These are phyloP conservation scores for Vitis riparia DNA, from an alignment of 164 flowering plant species.

Conservation along the genomic window DNA sequence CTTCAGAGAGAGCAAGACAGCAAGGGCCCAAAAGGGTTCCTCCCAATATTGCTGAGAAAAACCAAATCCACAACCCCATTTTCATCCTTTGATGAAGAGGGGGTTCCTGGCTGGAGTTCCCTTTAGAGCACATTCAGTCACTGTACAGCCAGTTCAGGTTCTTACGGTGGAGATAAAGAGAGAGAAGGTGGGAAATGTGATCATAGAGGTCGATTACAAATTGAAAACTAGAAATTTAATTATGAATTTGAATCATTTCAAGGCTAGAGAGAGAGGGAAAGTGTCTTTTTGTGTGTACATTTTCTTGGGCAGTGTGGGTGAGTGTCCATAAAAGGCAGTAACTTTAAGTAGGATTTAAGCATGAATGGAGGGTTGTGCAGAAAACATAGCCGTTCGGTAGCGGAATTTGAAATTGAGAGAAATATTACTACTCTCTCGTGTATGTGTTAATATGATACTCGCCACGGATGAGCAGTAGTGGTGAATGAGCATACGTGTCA, in stretches of 20 bases:
- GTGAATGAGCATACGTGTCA: not conserved
- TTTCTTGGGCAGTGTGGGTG: slow-evolving; percentile 6
- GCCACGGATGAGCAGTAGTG: slow-evolving; percentile 3
- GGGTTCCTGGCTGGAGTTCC: not conserved
- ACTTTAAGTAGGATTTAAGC: slow-evolving; percentile 3
- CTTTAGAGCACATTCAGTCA: not conserved
- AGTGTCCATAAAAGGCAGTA: not conserved
- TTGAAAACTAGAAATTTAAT: too few species aligned
- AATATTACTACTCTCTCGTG: not conserved
- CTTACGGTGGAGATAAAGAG: not conserved
- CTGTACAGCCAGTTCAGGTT: not conserved
- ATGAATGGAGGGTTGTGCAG: slow-evolving; percentile 21
- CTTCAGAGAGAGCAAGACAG: slow-evolving; percentile 62
- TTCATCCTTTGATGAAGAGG: slow-evolving; percentile 2
- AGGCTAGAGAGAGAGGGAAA: too few species aligned
- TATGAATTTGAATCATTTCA: too few species aligned
- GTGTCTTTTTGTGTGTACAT: not conserved
- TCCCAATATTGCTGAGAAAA: slow-evolving; percentile 21
- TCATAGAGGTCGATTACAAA: too few species aligned
- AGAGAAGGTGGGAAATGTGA: not conserved
- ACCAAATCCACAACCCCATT: slow-evolving; percentile 20
- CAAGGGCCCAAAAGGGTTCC: slow-evolving; percentile 25
- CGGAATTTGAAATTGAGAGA: slow-evolving; percentile 5
- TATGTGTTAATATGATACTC: slow-evolving; percentile 1
- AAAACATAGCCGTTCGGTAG: slow-evolving; percentile 21